These are phyloP conservation scores for Diospyros lotus DNA, from an alignment of 148 eudicot species.

Conservation along the genomic window DNA sequence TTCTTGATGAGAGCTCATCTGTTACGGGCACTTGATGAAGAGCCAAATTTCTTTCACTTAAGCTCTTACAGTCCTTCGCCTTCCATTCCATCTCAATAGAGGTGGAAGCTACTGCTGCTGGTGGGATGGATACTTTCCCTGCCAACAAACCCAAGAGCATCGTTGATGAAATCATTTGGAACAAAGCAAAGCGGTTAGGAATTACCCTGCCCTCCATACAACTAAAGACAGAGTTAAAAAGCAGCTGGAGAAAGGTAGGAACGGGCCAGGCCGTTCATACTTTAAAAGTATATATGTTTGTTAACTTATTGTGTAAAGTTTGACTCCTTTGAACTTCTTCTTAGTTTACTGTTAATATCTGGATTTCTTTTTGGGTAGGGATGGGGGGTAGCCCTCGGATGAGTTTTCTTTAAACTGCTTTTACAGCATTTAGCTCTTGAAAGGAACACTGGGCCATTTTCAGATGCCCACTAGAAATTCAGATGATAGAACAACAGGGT, in stretches of 20 bases:
- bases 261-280: not conserved
- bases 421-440: not conserved
- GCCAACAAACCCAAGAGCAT: not conserved
- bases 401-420: not conserved
- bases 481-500: too few relatives aligned
- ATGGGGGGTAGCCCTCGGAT: too few relatives aligned
- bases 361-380: too few relatives aligned
- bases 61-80: not conserved
- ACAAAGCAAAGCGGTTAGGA: not conserved
- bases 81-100: not conserved
- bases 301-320: constrained; percentile 10
- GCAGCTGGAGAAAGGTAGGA: constrained; percentile 5
- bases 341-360: not conserved
- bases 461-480: not conserved
- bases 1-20: constrained; percentile 47
- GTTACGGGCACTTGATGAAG: constrained; percentile 6
- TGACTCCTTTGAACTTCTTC: not conserved
- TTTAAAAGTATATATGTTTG: not conserved
- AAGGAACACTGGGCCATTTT: not conserved
- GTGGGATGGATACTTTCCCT: constrained; percentile 1
- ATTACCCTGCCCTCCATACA: not conserved
- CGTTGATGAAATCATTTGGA: not conserved
- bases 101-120: constrained; percentile 1
- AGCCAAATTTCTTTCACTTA: not conserved
- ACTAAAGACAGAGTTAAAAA: not conserved